Percentiles rank a stretch among this genome's conserved stretches.
These are phyloP conservation scores for Seiridium cupressi DNA, from an alignment of 2,329 filamentous ascomycete genomes.

Conservation along the genomic window DNA sequence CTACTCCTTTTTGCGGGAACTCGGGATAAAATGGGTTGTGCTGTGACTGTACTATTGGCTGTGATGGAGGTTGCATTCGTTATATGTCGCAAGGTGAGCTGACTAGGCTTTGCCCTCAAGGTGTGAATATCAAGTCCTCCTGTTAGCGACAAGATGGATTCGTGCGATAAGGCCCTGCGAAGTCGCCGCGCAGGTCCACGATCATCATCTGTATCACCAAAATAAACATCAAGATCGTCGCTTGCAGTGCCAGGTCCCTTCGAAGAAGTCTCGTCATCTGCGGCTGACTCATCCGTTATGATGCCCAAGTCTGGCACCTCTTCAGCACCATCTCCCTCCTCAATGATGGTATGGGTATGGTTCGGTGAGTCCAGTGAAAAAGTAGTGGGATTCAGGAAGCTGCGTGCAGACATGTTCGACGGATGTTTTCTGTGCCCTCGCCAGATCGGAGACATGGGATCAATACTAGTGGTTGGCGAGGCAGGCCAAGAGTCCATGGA, in stretches of 20 bases:
- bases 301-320: constrained; percentile 27
- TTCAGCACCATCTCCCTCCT: constrained; percentile 30
- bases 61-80: constrained; percentile 54
- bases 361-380: constrained; percentile 20
- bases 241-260: constrained; percentile 16
- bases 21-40: constrained; percentile 55
- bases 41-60: constrained; percentile 57
- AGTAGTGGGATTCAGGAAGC: constrained; percentile 35
- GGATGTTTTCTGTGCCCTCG: constrained; percentile 51
- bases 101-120: constrained; percentile 70
- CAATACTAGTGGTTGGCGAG: constrained; percentile 76
- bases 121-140: constrained; percentile 91
- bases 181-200: constrained; percentile 44
- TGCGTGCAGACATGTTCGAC: constrained; percentile 55
- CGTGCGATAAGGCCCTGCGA: constrained; percentile 72
- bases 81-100: constrained; percentile 60
- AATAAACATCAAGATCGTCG: constrained; percentile 24
- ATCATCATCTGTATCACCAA: constrained; percentile 28
- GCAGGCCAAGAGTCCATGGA: constrained; percentile 69
- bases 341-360: constrained; percentile 24
- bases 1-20: constrained; percentile 48
- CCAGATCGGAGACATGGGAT: constrained; percentile 64
- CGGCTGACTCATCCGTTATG: constrained; percentile 33
- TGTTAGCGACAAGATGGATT: constrained; percentile 83
- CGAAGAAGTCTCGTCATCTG: constrained; percentile 22